phyloP scores from a whole-genome alignment of 257 asterid species.

The Voacanga thouarsii region DNA sequence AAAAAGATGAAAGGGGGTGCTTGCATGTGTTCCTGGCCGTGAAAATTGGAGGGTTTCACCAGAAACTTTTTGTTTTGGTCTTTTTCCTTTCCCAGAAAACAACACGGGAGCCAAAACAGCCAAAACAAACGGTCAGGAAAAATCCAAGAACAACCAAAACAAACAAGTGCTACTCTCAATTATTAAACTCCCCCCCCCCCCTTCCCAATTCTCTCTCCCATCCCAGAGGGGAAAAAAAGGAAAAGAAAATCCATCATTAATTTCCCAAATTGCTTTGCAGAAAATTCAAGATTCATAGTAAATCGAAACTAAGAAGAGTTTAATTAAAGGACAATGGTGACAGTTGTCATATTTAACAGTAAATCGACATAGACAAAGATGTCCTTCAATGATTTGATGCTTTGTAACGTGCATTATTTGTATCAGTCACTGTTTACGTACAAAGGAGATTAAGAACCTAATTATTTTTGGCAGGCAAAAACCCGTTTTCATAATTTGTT shows the following conservation, averaged over 20 bases:
- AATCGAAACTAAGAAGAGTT: neutral
- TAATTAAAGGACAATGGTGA: neutral
- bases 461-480: neutral
- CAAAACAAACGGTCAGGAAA: neutral
- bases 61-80: neutral
- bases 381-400: neutral
- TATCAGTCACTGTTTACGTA: neutral
- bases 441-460: neutral
- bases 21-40: slow-evolving; percentile 11
- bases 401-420: slow-evolving; percentile 3
- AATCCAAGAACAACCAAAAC: neutral
- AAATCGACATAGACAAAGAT: neutral
- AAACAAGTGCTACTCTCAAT: neutral
- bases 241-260: neutral
- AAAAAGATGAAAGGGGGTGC: neutral
- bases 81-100: neutral
- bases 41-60: slow-evolving; percentile 8
- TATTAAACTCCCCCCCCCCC: neutral
- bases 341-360: slow-evolving; percentile 9
- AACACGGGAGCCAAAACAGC: too few relatives aligned
- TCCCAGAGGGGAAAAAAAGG: neutral
- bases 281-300: too few relatives aligned
- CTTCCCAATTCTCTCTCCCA: too few relatives aligned
- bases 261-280: too few relatives aligned
- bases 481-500: neutral